phyloP scores from a whole-genome alignment of 2,329 filamentous ascomycete species.

The Nigrospora sphaerica region DNA sequence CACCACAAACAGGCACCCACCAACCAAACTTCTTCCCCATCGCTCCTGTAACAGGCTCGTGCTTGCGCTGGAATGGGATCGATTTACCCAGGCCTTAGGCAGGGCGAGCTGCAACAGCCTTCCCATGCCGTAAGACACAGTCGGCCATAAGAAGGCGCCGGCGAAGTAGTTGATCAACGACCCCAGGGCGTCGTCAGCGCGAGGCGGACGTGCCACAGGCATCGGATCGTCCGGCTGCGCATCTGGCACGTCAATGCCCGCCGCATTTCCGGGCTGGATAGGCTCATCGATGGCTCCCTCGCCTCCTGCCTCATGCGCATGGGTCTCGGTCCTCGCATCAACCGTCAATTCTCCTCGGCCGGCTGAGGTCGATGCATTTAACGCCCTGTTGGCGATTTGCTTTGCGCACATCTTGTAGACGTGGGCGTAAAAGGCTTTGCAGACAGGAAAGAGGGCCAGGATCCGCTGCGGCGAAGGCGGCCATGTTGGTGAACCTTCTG shows the following conservation, averaged over 20 bases:
- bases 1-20: constrained; percentile 82
- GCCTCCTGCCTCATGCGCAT: too few relatives aligned
- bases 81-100: constrained; percentile 59
- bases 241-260: not conserved
- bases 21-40: constrained; percentile 85
- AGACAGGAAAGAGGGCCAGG: constrained; percentile 39
- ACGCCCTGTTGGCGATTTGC: constrained; percentile 31
- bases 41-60: constrained; percentile 70
- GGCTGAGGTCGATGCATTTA: too few relatives aligned
- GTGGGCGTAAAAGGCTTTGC: constrained; percentile 32
- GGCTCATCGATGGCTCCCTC: too few relatives aligned
- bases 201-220: constrained; percentile 1
- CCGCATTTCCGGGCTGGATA: too few relatives aligned
- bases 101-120: constrained; percentile 63
- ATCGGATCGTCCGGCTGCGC: not conserved
- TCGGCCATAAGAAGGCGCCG: constrained; percentile 66
- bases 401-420: constrained; percentile 40
- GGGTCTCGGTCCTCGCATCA: too few relatives aligned
- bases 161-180: constrained; percentile 37
- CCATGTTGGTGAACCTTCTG: constrained; percentile 37
- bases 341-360: too few relatives aligned
- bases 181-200: not conserved
- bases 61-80: constrained; percentile 18
- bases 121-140: constrained; percentile 71
- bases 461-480: constrained; percentile 46